Evolutionary conservation across 1,284 basidiomycete genomes (phyloP).

Genomic region (Puccinia polysora): DNA sequence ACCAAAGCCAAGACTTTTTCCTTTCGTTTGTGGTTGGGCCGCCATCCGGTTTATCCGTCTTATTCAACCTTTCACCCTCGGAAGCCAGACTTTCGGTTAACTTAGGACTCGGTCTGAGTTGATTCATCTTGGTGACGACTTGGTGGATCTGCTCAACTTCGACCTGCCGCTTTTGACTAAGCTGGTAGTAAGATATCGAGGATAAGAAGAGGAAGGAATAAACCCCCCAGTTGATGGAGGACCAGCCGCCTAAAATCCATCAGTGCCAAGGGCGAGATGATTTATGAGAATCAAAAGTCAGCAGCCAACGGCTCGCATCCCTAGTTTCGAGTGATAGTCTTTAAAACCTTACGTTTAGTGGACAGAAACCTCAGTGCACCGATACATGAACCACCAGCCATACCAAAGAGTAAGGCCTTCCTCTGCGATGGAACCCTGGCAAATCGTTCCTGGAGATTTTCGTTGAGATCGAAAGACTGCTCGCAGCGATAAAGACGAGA

Average conservation of each 20-base stretch:
- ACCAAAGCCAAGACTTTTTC: conserved; percentile 7
- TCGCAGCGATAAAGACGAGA: neutral
- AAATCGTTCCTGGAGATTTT: conserved; percentile 25
- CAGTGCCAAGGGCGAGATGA: too few species aligned
- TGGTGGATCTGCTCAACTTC: conserved; percentile 33
- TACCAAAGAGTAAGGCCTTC: conserved; percentile 34
- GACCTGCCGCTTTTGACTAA: conserved; percentile 18
- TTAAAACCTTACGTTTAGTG: conserved; percentile 13
- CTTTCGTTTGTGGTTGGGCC: neutral
- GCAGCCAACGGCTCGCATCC: too few species aligned
- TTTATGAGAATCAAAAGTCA: too few species aligned
- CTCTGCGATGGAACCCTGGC: conserved; percentile 37
- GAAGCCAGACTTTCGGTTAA: conserved; percentile 2
- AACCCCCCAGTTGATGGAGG: conserved; percentile 29
- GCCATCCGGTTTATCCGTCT: neutral
- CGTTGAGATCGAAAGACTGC: conserved; percentile 29
- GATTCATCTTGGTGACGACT: conserved; percentile 35
- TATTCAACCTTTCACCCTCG: neutral
- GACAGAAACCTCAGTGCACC: conserved; percentile 24
- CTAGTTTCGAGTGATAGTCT: neutral
- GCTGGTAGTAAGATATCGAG: conserved; percentile 31
- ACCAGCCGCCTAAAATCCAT: conserved; percentile 27
- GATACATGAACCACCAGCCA: conserved; percentile 29
- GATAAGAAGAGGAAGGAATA: conserved; percentile 38
- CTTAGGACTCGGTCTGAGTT: conserved; percentile 22